A percentile compares a stretch with the other conserved stretches of the same genome.
Conservation (phyloP, 768 basidiomycete genomes). For the Mycena amicta region DNA sequence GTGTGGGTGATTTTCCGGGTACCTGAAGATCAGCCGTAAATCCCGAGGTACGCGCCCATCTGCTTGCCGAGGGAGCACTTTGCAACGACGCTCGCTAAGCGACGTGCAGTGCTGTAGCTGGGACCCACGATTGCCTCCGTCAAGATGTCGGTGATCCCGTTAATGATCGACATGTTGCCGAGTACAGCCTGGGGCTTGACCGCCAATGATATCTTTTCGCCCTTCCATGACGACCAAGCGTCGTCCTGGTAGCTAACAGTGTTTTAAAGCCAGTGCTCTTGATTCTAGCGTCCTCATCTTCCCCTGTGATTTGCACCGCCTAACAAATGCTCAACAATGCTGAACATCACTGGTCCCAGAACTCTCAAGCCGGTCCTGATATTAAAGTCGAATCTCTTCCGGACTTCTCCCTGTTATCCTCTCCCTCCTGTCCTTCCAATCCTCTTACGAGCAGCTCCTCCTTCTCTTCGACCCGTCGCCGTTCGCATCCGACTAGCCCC, state of each 20-base stretch:
- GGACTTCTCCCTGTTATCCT: constrained; percentile 39
- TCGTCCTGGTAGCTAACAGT: constrained; percentile 29
- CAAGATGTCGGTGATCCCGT: not conserved
- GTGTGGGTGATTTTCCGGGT: not conserved
- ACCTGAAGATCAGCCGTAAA: constrained; percentile 13
- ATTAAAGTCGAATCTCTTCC: constrained; percentile 54
- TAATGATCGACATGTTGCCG: constrained; percentile 16
- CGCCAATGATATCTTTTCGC: not conserved
- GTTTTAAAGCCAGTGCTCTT: constrained; percentile 27
- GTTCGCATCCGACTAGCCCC: constrained; percentile 36
- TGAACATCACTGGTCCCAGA: constrained; percentile 35
- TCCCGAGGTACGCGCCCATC: not conserved
- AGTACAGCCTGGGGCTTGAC: constrained; percentile 34
- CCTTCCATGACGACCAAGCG: constrained; percentile 22
- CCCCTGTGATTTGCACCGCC: constrained; percentile 47
- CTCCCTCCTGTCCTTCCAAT: constrained; percentile 29
- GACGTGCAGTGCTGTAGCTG: not conserved
- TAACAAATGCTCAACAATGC: constrained; percentile 37
- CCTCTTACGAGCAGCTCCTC: constrained; percentile 21
- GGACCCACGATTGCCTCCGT: constrained; percentile 1
- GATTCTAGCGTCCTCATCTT: constrained; percentile 24
- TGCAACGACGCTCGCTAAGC: not conserved
- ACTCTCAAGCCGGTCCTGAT: constrained; percentile 26
- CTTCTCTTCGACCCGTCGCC: constrained; percentile 32
- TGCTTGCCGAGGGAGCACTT: not conserved